Percentiles rank a stretch among this genome's conserved stretches.
Evolutionary conservation across 176 grass and related monocot species (phyloP).

Genomic region (Cymbopogon citratus): DNA sequence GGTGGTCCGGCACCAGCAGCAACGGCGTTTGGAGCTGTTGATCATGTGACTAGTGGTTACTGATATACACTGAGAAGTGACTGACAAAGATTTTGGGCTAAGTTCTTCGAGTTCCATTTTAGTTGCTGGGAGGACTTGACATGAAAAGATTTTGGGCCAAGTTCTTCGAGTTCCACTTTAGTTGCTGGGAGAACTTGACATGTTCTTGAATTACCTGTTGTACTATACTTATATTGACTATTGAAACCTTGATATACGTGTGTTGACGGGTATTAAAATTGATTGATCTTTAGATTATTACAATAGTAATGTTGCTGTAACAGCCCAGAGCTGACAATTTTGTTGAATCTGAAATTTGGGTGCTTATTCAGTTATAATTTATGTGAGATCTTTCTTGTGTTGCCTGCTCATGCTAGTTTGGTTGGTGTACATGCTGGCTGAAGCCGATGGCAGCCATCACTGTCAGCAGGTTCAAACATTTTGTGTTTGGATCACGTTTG

Average conservation of each 20-base stretch:
- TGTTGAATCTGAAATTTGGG: neutral
- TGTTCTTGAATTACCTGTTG: neutral
- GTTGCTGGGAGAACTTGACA: neutral
- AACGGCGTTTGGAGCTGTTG: neutral
- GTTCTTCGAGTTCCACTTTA: neutral
- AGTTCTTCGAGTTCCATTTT: neutral
- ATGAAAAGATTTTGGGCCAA: neutral
- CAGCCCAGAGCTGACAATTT: neutral
- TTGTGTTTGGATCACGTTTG: neutral
- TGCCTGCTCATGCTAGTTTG: neutral
- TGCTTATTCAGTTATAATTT: neutral
- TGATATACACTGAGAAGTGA: neutral
- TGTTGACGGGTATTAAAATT: neutral
- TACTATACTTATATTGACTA: too few species aligned
- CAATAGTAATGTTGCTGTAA: neutral
- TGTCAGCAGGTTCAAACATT: neutral
- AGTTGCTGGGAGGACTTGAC: neutral
- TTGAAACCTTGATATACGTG: neutral
- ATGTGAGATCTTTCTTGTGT: neutral
- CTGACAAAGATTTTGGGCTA: neutral
- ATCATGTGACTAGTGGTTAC: neutral
- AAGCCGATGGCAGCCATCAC: neutral
- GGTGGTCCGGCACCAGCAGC: neutral
- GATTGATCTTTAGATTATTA: neutral
- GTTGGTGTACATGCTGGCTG: neutral